These are phyloP conservation scores for Didymella pinodella DNA, from an alignment of 2,329 filamentous ascomycete genomes.

Conservation along the genomic window DNA sequence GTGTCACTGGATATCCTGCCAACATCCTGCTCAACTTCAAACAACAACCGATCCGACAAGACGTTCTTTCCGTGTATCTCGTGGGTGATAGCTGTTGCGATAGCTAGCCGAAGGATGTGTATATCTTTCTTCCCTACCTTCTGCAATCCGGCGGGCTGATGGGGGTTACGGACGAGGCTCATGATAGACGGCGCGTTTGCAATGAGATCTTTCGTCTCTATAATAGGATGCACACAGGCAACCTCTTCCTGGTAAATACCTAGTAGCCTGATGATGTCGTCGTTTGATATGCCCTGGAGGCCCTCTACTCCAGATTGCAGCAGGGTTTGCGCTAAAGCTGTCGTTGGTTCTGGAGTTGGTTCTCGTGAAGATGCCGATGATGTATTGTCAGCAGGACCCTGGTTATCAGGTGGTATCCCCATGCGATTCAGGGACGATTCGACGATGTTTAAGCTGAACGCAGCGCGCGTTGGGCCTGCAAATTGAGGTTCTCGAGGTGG, in stretches of 20 bases:
- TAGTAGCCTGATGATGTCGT: constrained; percentile 24
- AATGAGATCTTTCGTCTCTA: constrained; percentile 25
- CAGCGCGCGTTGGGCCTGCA: constrained; percentile 31
- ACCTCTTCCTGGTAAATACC: constrained; percentile 31
- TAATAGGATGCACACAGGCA: constrained; percentile 28
- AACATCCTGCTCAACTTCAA: constrained; percentile 29
- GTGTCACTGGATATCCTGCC: constrained; percentile 22
- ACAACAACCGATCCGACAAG: constrained; percentile 21
- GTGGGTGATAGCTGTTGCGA: constrained; percentile 29
- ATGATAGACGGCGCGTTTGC: constrained; percentile 18
- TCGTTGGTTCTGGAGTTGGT: constrained; percentile 17
- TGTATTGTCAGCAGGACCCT: constrained; percentile 6
- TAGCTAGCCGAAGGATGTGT: constrained; percentile 27
- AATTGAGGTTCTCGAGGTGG: constrained; percentile 29
- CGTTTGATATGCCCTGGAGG: constrained; percentile 16
- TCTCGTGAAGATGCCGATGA: constrained; percentile 24
- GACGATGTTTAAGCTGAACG: constrained; percentile 33
- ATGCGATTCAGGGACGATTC: constrained; percentile 29
- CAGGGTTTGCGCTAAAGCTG: neutral
- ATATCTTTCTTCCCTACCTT: constrained; percentile 22
- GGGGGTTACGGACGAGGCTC: constrained; percentile 11
- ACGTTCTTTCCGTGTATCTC: constrained; percentile 29
- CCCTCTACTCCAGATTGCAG: constrained; percentile 10
- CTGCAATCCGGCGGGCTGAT: neutral
- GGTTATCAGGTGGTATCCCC: constrained; percentile 20